phyloP scores from a whole-genome alignment of 1,284 basidiomycete genomes.

The Coriolopsis trogii region DNA sequence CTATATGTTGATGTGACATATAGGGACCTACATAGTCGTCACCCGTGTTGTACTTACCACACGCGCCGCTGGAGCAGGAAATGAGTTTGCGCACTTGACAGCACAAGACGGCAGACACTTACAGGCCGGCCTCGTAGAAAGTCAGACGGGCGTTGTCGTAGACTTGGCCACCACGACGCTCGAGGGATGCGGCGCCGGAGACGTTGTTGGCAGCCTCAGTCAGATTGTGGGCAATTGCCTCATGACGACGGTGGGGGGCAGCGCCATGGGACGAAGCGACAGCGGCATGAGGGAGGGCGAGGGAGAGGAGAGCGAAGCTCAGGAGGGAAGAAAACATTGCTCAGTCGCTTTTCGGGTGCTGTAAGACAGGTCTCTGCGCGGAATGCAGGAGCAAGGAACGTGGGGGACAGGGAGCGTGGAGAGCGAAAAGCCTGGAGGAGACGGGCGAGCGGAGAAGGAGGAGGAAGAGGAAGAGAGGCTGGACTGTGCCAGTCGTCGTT shows the following conservation, averaged over 20 bases:
- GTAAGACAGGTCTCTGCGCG: constrained; percentile 2
- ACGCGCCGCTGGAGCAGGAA: constrained; percentile 48
- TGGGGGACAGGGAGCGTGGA: constrained; percentile 25
- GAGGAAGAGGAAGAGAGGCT: constrained; percentile 12
- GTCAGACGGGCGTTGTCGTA: constrained; percentile 39
- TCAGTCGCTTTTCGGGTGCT: constrained; percentile 13
- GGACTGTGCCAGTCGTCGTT: constrained; percentile 9
- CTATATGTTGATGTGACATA: not conserved
- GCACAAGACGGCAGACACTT: constrained; percentile 9
- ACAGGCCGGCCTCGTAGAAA: constrained; percentile 48
- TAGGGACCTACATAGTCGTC: constrained; percentile 53
- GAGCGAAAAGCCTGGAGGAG: constrained; percentile 9
- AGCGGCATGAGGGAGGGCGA: constrained; percentile 34
- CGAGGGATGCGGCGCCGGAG: constrained; percentile 13
- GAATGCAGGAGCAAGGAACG: constrained; percentile 23
- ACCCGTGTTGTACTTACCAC: constrained; percentile 48
- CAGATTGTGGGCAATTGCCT: constrained; percentile 25
- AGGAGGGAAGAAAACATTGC: constrained; percentile 31
- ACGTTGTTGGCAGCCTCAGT: constrained; percentile 12
- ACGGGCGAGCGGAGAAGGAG: constrained; percentile 8
- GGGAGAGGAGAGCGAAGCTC: constrained; percentile 30
- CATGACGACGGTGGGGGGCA: constrained; percentile 33
- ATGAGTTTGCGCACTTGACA: not conserved
- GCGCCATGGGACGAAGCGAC: constrained; percentile 27
- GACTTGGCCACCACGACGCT: constrained; percentile 23